These are phyloP conservation scores for Rhododendron mucronatum DNA, from an alignment of 148 eudicot genomes.

Conservation along the genomic window DNA sequence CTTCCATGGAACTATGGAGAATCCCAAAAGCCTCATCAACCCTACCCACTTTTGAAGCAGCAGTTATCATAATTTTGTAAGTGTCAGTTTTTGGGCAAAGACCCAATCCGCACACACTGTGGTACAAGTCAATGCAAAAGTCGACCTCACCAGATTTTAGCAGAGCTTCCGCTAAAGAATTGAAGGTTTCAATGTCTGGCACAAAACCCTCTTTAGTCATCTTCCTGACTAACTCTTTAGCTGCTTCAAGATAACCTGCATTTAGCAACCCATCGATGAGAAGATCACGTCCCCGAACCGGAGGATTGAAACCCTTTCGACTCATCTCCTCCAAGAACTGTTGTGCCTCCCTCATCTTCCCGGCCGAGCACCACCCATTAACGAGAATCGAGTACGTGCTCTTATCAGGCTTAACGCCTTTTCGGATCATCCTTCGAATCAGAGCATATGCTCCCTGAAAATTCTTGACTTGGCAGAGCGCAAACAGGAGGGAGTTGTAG, in stretches of 20 bases:
- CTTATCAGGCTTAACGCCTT: constrained; percentile 62
- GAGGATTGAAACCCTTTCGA: constrained; percentile 77
- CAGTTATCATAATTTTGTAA: constrained; percentile 72
- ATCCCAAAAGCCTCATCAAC: constrained; percentile 73
- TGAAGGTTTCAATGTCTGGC: constrained; percentile 81
- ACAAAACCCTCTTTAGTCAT: constrained; percentile 82
- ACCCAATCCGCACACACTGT: constrained; percentile 65
- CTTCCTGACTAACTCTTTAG: constrained; percentile 69
- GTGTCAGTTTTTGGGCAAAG: constrained; percentile 70
- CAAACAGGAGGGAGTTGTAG: constrained; percentile 69
- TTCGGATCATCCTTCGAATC: constrained; percentile 81
- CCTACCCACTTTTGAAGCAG: constrained; percentile 56
- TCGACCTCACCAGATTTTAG: constrained; percentile 70
- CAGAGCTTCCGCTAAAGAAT: constrained; percentile 71
- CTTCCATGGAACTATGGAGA: constrained; percentile 79
- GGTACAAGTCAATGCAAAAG: constrained; percentile 65
- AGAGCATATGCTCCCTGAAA: constrained; percentile 88
- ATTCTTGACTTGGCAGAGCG: constrained; percentile 73
- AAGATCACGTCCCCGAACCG: constrained; percentile 85
- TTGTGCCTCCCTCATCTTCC: constrained; percentile 83
- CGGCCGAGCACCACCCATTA: constrained; percentile 90
- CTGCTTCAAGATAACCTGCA: constrained; percentile 88
- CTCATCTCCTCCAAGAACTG: constrained; percentile 92
- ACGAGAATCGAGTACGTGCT: constrained; percentile 79
- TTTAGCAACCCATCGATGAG: constrained; percentile 81